Conservation (phyloP, 108 stramenopile species). For the Aurantiochytrium sp. region DNA sequence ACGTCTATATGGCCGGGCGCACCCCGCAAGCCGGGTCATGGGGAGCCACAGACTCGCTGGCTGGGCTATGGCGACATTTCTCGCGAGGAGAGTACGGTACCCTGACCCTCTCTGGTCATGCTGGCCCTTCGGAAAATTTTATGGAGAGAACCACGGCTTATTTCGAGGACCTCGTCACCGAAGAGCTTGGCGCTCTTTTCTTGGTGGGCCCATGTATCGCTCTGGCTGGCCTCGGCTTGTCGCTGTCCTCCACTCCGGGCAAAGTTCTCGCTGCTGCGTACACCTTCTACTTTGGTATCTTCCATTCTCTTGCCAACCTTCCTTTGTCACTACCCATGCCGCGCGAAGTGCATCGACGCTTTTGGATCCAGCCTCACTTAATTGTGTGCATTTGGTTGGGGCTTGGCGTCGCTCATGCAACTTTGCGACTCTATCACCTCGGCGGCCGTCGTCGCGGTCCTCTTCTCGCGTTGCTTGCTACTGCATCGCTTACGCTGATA, state of each 20-base stretch:
- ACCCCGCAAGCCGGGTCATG: constrained; percentile 59
- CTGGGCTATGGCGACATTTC: constrained; percentile 59
- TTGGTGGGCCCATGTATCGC: background rate
- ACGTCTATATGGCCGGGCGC: constrained; percentile 42
- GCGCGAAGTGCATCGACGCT: constrained; percentile 65
- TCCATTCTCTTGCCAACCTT: constrained; percentile 63
- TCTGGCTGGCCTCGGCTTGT: background rate
- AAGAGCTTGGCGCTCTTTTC: background rate
- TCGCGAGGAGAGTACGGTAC: constrained; percentile 65
- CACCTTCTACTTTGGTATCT: constrained; percentile 55
- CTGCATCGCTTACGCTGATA: background rate
- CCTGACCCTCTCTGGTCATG: constrained; percentile 50
- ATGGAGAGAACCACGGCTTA: constrained; percentile 26
- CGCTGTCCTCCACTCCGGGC: background rate
- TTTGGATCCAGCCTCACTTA: constrained; percentile 72
- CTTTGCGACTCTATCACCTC: background rate
- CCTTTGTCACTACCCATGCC: constrained; percentile 57
- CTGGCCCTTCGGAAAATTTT: constrained; percentile 31
- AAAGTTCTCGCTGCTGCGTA: background rate
- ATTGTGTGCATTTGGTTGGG: constrained; percentile 16
- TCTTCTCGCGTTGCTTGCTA: background rate
- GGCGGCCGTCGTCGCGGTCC: background rate
- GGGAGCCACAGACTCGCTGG: constrained; percentile 52
- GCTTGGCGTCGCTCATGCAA: background rate
- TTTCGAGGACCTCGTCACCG: background rate